Evolutionary conservation across 192 early-diverging fungal genomes (phyloP).

Genomic region (Linnemannia zychae): DNA sequence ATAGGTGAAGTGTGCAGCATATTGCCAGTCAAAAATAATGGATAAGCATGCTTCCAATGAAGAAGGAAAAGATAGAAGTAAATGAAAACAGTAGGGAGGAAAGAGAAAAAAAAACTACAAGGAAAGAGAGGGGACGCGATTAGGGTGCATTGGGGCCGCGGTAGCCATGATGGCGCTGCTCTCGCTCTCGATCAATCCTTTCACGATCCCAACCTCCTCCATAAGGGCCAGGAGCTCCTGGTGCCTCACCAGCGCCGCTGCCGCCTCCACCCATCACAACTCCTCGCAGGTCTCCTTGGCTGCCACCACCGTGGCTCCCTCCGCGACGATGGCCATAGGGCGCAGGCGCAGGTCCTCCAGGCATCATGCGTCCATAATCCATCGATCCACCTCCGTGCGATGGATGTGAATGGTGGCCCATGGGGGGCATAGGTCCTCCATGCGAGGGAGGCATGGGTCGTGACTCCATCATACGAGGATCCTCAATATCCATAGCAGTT

Average conservation of each 20-base stretch:
- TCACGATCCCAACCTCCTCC: constrained; percentile 51
- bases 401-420: constrained; percentile 49
- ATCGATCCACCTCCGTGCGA: constrained; percentile 51
- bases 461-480: constrained; percentile 49
- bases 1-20: background rate
- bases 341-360: constrained; percentile 42
- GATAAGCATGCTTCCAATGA: too few relatives aligned
- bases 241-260: constrained; percentile 1
- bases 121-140: background rate
- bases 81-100: constrained; percentile 6
- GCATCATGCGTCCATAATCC: constrained; percentile 55
- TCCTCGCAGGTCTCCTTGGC: constrained; percentile 47
- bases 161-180: constrained; percentile 47
- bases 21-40: too few relatives aligned
- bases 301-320: constrained; percentile 47
- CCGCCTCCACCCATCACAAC: constrained; percentile 32
- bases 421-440: constrained; percentile 49
- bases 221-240: constrained; percentile 35
- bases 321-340: constrained; percentile 47
- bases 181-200: constrained; percentile 45
- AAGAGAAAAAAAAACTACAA: background rate
- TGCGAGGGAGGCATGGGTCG: constrained; percentile 38
- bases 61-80: background rate
- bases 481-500: constrained; percentile 46
- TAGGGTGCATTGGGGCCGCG: constrained; percentile 37